Evolutionary conservation across 1,139 yeast species (phyloP).

Genomic region (Diutina pseudorugosa): DNA sequence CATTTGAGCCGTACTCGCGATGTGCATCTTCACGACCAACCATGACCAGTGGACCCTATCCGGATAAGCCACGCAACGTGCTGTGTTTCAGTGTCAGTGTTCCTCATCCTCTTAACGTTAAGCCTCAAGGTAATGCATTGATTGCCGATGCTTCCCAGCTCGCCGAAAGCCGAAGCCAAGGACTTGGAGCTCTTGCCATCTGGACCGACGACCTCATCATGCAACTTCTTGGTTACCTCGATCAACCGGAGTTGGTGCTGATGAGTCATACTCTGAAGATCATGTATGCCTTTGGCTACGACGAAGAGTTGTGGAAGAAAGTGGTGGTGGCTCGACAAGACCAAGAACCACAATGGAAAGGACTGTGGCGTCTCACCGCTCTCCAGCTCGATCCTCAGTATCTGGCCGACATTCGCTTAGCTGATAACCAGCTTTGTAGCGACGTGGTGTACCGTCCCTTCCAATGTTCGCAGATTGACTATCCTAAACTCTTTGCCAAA

Average conservation of each 20-base stretch:
- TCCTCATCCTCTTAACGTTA: background rate
- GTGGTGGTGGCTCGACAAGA: slow-evolving; percentile 19
- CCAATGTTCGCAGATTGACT: slow-evolving; percentile 65
- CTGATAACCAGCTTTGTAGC: slow-evolving; percentile 25
- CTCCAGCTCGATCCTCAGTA: slow-evolving; percentile 21
- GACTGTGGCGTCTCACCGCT: slow-evolving; percentile 66
- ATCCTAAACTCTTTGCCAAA: slow-evolving; percentile 31
- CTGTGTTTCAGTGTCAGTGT: background rate
- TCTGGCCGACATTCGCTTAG: slow-evolving; percentile 29
- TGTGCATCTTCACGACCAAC: too few relatives aligned
- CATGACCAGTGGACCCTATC: background rate
- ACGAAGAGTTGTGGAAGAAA: slow-evolving; percentile 72
- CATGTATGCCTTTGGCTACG: slow-evolving; percentile 15
- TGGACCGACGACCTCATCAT: slow-evolving; percentile 52
- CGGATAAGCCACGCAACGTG: background rate
- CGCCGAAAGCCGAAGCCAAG: slow-evolving; percentile 18
- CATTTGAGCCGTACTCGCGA: too few relatives aligned
- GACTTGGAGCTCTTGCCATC: slow-evolving; percentile 40
- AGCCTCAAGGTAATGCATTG: background rate
- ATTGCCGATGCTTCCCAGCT: slow-evolving; percentile 5
- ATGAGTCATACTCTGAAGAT: background rate
- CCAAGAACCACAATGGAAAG: slow-evolving; percentile 39
- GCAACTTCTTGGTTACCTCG: slow-evolving; percentile 32
- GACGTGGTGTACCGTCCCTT: slow-evolving; percentile 69
- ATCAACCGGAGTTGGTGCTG: slow-evolving; percentile 7